Evolutionary conservation across 139 green algal genomes (phyloP), one percentile per base, ranked within the genome.

Genomic region (Haematococcus lacustris): DNA sequence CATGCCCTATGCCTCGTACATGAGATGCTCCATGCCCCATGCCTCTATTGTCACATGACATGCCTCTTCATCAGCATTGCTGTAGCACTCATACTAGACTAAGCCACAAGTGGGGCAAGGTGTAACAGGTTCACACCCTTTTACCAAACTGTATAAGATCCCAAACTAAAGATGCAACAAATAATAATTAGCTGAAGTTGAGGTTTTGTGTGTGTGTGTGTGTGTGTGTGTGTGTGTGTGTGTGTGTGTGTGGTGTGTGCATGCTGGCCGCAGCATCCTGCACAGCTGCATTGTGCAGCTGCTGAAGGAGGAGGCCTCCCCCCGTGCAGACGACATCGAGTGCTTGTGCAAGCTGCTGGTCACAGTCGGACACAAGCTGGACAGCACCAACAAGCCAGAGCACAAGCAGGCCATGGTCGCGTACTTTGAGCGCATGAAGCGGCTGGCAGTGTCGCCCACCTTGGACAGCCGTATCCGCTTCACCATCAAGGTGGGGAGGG

Each of bases 271-370:
- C 51, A 66, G 69, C 51, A 74, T 74, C 51, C 25, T 98, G 87
- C 95, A 99, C 83, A 82, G 76, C 65, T 88, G 83, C 69, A 80
- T 89, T 51, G 21, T 76, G 53, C 35, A 62, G 57, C 73, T 89
- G 73, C 80, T 89, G 3, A 68, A 70, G 66, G 80, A 86, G 43
- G 61, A 77, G 37, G 13, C 39, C 2, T 63, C 34, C 32, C 78
- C 78, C 0, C 61, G 71, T 26, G 68, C 86, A 37, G 95, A 99
- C 83, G 92, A 97, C 59, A 83, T 98, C 9, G 95, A 99, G 88
- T 96, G 92, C 75, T 78, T 98, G 47, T 96, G 88, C 84, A 97
- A 98, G 85, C 91, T 98, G 76, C 71, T 99, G 63, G 79, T 70
- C 43, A 98, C 95, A 3, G 80, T 95, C 5, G 92, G 92, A 30